Percentiles rank a stretch among this genome's conserved stretches.
These are phyloP conservation scores for Fistulinella cinereoalba DNA, from an alignment of 1,284 basidiomycete genomes.

Conservation along the genomic window DNA sequence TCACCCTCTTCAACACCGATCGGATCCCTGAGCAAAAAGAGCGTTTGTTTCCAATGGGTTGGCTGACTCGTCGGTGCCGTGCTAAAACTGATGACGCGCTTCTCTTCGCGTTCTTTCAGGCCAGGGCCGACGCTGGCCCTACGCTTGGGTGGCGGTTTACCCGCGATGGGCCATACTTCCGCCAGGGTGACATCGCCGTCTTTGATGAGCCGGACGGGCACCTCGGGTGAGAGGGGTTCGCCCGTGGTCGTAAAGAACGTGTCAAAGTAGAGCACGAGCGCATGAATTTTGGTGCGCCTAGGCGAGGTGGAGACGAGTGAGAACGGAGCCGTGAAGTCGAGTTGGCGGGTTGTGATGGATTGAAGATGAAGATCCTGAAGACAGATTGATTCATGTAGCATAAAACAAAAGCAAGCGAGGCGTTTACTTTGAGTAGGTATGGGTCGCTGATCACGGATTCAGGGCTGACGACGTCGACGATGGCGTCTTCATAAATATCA, in stretches of 20 bases:
- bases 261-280: conserved; percentile 93
- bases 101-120: conserved; percentile 41
- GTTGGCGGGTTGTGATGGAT: conserved; percentile 62
- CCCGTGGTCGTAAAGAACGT: conserved; percentile 79
- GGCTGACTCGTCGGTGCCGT: conserved; percentile 85
- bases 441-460: conserved; percentile 71
- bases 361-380: conserved; percentile 69
- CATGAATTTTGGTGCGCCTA: conserved; percentile 65
- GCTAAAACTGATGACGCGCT: conserved; percentile 77
- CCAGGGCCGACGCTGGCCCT: conserved; percentile 41
- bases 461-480: conserved; percentile 76
- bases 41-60: conserved; percentile 98
- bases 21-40: conserved; percentile 84
- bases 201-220: conserved; percentile 50
- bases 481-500: conserved; percentile 72
- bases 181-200: conserved; percentile 63
- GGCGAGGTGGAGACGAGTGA: conserved; percentile 59
- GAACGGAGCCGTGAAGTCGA: conserved; percentile 80
- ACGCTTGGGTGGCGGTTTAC: conserved; percentile 52
- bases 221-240: conserved; percentile 49
- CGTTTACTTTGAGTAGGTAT: conserved; percentile 60
- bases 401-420: background rate
- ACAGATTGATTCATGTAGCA: background rate
- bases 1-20: conserved; percentile 71
- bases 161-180: conserved; percentile 73